Conservation (phyloP, 2,329 filamentous ascomycete genomes). For the Ophiostoma ulmi region DNA sequence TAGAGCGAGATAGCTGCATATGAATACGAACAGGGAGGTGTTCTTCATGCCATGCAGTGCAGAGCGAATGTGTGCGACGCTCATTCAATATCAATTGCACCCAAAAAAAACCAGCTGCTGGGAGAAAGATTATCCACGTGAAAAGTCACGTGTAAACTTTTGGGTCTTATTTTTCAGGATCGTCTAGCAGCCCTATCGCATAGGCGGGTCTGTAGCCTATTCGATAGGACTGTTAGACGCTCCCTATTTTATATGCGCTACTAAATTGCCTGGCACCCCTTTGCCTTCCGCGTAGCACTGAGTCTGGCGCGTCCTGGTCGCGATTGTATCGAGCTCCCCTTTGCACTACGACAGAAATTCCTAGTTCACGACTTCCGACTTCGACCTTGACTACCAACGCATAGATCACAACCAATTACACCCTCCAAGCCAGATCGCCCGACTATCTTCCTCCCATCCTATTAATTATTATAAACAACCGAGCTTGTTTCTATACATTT, state of each 20-base stretch:
- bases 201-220: no score
- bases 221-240: no score
- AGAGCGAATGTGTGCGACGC: background rate
- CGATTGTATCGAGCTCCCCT: slow-evolving; percentile 5
- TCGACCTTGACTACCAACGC: background rate
- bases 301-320: slow-evolving; percentile 17
- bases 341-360: slow-evolving; percentile 7
- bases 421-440: background rate
- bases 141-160: background rate
- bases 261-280: background rate
- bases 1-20: background rate
- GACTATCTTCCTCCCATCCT: background rate
- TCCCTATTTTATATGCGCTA: background rate
- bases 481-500: background rate
- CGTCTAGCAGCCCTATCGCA: no score
- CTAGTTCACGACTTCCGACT: background rate
- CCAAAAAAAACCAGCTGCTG: no score
- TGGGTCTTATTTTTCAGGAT: background rate
- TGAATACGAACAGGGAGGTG: slow-evolving; percentile 9
- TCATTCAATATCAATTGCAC: no score
- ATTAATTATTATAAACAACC: background rate
- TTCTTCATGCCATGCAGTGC: background rate
- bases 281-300: slow-evolving; percentile 10
- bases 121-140: background rate
- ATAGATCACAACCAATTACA: background rate